A percentile compares a stretch with the other conserved stretches of the same genome.
These are phyloP conservation scores for Colletotrichum karsti DNA, from an alignment of 2,329 filamentous ascomycete genomes.

Conservation along the genomic window DNA sequence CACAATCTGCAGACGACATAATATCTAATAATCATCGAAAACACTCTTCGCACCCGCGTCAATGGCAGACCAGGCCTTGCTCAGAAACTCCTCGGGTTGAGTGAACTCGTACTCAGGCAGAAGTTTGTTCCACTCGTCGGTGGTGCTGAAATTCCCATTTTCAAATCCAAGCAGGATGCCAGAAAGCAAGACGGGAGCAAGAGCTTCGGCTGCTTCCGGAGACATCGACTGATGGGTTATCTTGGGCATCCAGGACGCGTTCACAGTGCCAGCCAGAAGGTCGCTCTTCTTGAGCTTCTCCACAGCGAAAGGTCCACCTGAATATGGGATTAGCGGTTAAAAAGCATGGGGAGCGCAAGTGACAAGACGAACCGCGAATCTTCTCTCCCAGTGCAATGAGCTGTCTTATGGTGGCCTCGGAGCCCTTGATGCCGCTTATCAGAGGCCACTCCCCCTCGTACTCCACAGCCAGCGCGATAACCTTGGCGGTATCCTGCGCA, in stretches of 20 bases:
- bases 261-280: conserved; percentile 50
- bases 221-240: conserved; percentile 35
- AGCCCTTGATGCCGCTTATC: conserved; percentile 49
- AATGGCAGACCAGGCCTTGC: conserved; percentile 41
- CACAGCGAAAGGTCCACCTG: conserved; percentile 34
- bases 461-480: conserved; percentile 51
- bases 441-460: conserved; percentile 53
- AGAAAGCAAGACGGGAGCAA: conserved; percentile 27
- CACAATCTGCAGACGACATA: too few relatives aligned
- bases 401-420: conserved; percentile 42
- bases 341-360: too few relatives aligned
- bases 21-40: neutral
- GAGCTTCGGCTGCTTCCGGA: conserved; percentile 31
- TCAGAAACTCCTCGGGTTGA: conserved; percentile 49
- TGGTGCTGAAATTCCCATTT: conserved; percentile 45
- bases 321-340: neutral
- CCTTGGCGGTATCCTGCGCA: conserved; percentile 48
- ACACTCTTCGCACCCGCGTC: neutral
- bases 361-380: conserved; percentile 45
- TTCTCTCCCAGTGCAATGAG: conserved; percentile 48
- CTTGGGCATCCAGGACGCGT: conserved; percentile 49
- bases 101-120: conserved; percentile 54
- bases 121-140: conserved; percentile 53
- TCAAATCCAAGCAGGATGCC: conserved; percentile 44
- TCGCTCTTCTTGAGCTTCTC: conserved; percentile 56